Evolutionary conservation across 306 rosid species (phyloP).

Genomic region (Parietaria judaica): DNA sequence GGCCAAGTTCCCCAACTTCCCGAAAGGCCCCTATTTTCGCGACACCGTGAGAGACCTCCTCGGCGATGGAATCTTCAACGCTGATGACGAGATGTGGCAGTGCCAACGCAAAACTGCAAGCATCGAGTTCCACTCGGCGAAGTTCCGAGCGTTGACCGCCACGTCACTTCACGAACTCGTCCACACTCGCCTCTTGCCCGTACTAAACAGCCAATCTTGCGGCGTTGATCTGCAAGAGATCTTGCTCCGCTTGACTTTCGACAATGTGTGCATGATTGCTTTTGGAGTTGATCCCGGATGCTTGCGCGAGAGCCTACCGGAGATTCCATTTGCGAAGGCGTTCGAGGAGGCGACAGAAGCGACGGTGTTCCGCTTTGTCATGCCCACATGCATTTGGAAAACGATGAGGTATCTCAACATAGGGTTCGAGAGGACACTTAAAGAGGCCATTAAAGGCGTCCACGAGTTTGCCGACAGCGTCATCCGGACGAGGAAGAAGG

Average conservation of each 20-base stretch:
- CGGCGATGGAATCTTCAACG: slow-evolving; percentile 75
- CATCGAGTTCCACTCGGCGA: slow-evolving; percentile 78
- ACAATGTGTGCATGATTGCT: slow-evolving; percentile 85
- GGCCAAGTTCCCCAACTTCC: slow-evolving; percentile 54
- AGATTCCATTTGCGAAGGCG: slow-evolving; percentile 71
- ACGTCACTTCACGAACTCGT: slow-evolving; percentile 63
- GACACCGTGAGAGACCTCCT: slow-evolving; percentile 62
- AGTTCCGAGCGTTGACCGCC: slow-evolving; percentile 48
- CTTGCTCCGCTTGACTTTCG: slow-evolving; percentile 69
- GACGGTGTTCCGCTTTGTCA: slow-evolving; percentile 54
- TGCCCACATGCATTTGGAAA: slow-evolving; percentile 59
- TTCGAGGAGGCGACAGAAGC: slow-evolving; percentile 91
- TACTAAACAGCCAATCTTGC: slow-evolving; percentile 27
- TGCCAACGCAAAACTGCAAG: slow-evolving; percentile 79
- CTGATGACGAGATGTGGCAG: slow-evolving; percentile 75
- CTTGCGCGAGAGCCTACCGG: slow-evolving; percentile 36
- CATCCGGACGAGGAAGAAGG: slow-evolving; percentile 64
- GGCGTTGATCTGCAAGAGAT: slow-evolving; percentile 70
- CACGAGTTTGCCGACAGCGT: slow-evolving; percentile 74
- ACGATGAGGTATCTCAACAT: slow-evolving; percentile 57
- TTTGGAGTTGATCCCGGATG: slow-evolving; percentile 96
- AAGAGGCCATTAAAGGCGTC: slow-evolving; percentile 47
- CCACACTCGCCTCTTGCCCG: slow-evolving; percentile 51
- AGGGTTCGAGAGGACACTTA: slow-evolving; percentile 59
- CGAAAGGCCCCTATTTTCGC: slow-evolving; percentile 68